Conservation (phyloP, 2,329 filamentous ascomycete species). For the Colletotrichum sp. region DNA sequence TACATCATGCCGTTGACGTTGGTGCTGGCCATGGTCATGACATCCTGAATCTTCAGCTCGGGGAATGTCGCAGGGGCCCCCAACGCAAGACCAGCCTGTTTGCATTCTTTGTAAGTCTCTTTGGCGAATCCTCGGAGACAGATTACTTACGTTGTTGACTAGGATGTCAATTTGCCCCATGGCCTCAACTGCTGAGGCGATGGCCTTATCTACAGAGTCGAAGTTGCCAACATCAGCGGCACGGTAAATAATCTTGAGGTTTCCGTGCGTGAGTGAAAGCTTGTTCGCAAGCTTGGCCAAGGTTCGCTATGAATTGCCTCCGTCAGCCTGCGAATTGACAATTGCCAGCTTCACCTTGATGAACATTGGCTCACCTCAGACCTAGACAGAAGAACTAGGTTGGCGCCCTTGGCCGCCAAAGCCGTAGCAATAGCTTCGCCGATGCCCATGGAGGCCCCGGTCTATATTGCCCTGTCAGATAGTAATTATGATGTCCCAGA, state of each 20-base stretch:
- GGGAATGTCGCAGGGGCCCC: constrained; percentile 47
- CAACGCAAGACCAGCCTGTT: constrained; percentile 47
- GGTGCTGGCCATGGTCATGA: constrained; percentile 49
- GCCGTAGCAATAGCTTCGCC: constrained; percentile 45
- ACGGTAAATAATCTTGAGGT: constrained; percentile 3
- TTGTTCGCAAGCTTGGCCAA: constrained; percentile 23
- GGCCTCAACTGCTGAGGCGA: constrained; percentile 33
- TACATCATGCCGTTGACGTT: constrained; percentile 55
- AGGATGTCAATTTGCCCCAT: constrained; percentile 46
- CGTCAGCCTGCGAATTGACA: neutral
- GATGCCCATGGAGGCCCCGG: constrained; percentile 51
- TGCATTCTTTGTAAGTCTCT: neutral
- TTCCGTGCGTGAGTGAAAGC: constrained; percentile 17
- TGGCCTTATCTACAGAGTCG: constrained; percentile 32
- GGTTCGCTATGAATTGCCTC: constrained; percentile 15
- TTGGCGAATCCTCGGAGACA: neutral
- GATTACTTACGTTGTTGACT: constrained; percentile 43
- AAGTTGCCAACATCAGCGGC: constrained; percentile 34
- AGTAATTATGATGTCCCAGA: neutral
- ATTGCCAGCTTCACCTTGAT: neutral
- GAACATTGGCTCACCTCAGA: constrained; percentile 26
- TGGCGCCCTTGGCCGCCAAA: constrained; percentile 41
- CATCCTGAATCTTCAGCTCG: constrained; percentile 42
- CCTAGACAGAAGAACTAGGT: constrained; percentile 46
- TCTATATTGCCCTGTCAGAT: constrained; percentile 20